These are phyloP conservation scores for Pestalotiopsis fici DNA, from an alignment of 2,329 filamentous ascomycete species.

Conservation along the genomic window DNA sequence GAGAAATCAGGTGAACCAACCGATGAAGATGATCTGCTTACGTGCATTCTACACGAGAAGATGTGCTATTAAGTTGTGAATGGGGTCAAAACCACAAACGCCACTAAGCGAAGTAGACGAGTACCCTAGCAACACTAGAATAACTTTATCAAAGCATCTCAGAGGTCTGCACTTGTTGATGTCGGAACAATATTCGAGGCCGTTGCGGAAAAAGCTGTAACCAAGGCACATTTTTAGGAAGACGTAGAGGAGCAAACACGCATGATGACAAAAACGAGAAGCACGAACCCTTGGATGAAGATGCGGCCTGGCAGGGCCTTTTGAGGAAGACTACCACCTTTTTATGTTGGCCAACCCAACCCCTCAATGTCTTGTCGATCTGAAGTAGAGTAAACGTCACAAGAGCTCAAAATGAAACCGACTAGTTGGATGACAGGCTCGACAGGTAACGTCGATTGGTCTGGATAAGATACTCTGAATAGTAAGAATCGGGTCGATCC, in stretches of 20 bases:
- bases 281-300: not conserved
- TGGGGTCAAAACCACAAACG: too few relatives aligned
- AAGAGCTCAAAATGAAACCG: slow-evolving; percentile 8
- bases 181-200: not conserved
- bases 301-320: not conserved
- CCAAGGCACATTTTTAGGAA: not conserved
- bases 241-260: not conserved
- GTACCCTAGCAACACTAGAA: too few relatives aligned
- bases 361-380: slow-evolving; percentile 4
- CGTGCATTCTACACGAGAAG: not conserved
- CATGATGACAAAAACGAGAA: not conserved
- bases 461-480: slow-evolving; percentile 7
- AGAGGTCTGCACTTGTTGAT: too few relatives aligned
- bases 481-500: slow-evolving; percentile 10
- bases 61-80: not conserved
- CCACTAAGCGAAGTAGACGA: too few relatives aligned
- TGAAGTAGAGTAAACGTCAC: not conserved
- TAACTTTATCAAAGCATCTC: too few relatives aligned
- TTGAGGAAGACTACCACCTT: not conserved
- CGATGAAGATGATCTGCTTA: not conserved
- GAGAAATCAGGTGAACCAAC: not conserved
- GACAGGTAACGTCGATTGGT: slow-evolving; percentile 10
- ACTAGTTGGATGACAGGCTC: slow-evolving; percentile 8
- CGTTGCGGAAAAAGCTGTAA: not conserved
- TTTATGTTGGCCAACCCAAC: slow-evolving; percentile 1